Conservation (phyloP, 192 early-diverging fungal species). For the Rhizophagus sp. region DNA sequence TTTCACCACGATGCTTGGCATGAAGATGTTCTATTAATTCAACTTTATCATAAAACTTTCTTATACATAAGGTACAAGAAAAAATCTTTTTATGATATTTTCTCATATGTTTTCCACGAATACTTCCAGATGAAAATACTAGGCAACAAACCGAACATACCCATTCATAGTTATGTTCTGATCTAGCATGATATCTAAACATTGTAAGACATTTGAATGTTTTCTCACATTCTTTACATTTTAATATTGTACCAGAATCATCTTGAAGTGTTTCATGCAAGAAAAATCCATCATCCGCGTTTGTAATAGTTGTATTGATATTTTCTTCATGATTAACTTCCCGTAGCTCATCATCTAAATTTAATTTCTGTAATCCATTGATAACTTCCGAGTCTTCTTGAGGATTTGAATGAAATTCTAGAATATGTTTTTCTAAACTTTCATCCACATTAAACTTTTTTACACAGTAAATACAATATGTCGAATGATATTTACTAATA, state of each 20-base stretch:
- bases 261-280: neutral
- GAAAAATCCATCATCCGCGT: neutral
- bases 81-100: neutral
- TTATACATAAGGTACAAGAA: neutral
- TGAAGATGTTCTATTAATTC: neutral
- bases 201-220: neutral
- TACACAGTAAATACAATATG: neutral
- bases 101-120: neutral
- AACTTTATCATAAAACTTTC: neutral
- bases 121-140: neutral
- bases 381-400: neutral
- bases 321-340: neutral
- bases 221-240: neutral
- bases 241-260: neutral
- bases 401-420: neutral
- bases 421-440: neutral
- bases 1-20: neutral
- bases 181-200: neutral
- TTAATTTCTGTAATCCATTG: neutral
- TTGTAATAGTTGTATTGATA: too few relatives aligned
- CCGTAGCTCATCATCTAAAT: neutral
- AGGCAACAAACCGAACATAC: neutral
- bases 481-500: neutral
- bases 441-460: neutral
- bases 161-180: neutral